Evolutionary conservation across 352 stramenopile genomes (phyloP), one percentile per base, ranked within the genome.

Genomic region (Ochromonadaceae sp.): DNA sequence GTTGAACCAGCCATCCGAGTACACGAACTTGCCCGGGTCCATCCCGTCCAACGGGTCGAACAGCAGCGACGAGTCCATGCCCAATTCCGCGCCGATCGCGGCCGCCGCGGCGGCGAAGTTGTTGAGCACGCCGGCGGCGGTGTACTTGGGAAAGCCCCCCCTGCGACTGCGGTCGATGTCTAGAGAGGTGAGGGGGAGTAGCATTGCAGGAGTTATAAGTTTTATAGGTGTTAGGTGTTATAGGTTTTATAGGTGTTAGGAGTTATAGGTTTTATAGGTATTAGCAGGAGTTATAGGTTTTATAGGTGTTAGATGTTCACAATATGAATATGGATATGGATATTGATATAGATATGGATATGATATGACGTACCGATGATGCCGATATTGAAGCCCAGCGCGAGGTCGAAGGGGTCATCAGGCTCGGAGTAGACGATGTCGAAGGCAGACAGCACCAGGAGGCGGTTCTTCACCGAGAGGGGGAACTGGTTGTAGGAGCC

Each of bases 401-500:
- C 25, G n/a, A 58, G 49, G n/a, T 58, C 49, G 26, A 58, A 58
- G 7, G 39, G 49, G 15, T 58, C 49, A 15, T 47, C 10, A 7
- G 49, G 49, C 15, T 58, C 10, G 5, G 42, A 22, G 26, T 58
- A 10, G 12, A 44, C 7, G 26, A 58, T 58, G 26, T 58, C 49
- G 30, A 58, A 58, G 7, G 49, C 49, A 35, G 15, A 30, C 26
- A 58, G 49, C 49, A 58, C 49, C 5, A 58, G 49, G 10, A 58
- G 49, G 5, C 49, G 10, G n/a, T 58, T 58, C 4, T n/a, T 31
- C 34, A 17, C 32, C 5, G 32, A 17, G 32, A 50, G 14, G 17
- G 32, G 14, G n/a, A n/a, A n/a, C n/a, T n/a, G n/a, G n/a, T n/a
- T n/a, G n/a, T n/a, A n/a, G n/a, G n/a, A n/a, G n/a, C n/a, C n/a